Evolutionary conservation across 371 early-diverging fungal genomes (phyloP), one percentile per base, ranked within the genome.

Genomic region (Mortierella sp.): DNA sequence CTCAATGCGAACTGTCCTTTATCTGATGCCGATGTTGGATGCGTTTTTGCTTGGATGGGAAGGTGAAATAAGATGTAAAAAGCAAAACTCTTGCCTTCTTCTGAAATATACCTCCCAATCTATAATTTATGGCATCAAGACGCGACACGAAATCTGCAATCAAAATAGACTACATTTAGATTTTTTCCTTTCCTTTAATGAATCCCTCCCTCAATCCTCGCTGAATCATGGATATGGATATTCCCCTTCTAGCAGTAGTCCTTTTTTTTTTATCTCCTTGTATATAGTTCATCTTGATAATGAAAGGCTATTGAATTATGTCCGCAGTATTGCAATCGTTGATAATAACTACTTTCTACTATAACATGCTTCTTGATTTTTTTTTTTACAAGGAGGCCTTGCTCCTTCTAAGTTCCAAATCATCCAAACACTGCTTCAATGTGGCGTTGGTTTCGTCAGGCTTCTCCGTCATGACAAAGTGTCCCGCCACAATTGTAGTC

Each of bases 391-490:
- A 58, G 0, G 54, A 56, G 0, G 76, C 61, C 51, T 53, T 70
- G 56, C n/a, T 35, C 9, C 66, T 35, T 37, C 66, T 51, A 22
- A 29, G 4, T 12, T 26, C n/a, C 34, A 79, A 15, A 37, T 79
- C 74, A 17, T 73, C 74, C 35, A 79, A 5, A 7, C 58, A 63
- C 0, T 57, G 17, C 51, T 79, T 66, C 45, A 79, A 37, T 8
- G 31, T 0, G 1, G 1, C 22, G 43, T 79, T 79, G 19, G 62
- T 34, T 34, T 73, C 79, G 9, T 74, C 60, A 1, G 70, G 70
- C 45, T 73, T 79, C 53, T 79, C 74, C 7, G 53, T 40, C 67
- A 73, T 29, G 40, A 40, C 70, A 54, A 73, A 79, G 45, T 79
- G 79, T 1, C 66, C 66, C 0, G 70, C 58, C 1, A 49, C 49